Evolutionary conservation across 2,329 filamentous ascomycete genomes (phyloP).

Genomic region (Sarocladium kiliense): DNA sequence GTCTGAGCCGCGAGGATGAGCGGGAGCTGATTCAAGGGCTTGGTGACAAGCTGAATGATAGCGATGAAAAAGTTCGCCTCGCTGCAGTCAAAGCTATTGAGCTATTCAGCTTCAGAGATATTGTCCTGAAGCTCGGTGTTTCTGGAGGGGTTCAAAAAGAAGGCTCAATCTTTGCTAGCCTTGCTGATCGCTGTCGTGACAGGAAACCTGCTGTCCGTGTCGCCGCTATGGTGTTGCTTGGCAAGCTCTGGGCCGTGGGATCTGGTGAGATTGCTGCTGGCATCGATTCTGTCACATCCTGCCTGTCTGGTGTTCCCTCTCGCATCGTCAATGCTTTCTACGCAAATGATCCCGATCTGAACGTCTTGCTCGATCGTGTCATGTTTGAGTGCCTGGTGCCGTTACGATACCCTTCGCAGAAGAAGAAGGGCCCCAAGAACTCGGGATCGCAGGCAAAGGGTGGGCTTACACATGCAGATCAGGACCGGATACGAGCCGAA

Average conservation of each 20-base stretch:
- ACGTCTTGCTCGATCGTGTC: conserved; percentile 76
- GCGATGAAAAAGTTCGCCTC: conserved; percentile 84
- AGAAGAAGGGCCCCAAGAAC: conserved; percentile 56
- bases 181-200: conserved; percentile 87
- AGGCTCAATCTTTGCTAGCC: conserved; percentile 72
- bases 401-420: conserved; percentile 71
- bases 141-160: conserved; percentile 70
- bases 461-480: conserved; percentile 49
- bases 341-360: conserved; percentile 82
- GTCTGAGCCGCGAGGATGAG: conserved; percentile 79
- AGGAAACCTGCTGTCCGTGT: conserved; percentile 74
- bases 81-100: conserved; percentile 84
- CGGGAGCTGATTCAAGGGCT: conserved; percentile 66
- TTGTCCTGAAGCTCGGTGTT: conserved; percentile 75
- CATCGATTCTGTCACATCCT: conserved; percentile 66
- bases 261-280: conserved; percentile 80
- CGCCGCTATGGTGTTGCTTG: conserved; percentile 80
- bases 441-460: conserved; percentile 36
- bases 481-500: conserved; percentile 75
- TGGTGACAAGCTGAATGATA: conserved; percentile 76
- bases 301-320: conserved; percentile 78
- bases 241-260: conserved; percentile 89
- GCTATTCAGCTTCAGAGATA: conserved; percentile 72
- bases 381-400: conserved; percentile 87
- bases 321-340: conserved; percentile 85